Conservation (phyloP, 768 basidiomycete genomes). For the Panaeolus papilionaceus region DNA sequence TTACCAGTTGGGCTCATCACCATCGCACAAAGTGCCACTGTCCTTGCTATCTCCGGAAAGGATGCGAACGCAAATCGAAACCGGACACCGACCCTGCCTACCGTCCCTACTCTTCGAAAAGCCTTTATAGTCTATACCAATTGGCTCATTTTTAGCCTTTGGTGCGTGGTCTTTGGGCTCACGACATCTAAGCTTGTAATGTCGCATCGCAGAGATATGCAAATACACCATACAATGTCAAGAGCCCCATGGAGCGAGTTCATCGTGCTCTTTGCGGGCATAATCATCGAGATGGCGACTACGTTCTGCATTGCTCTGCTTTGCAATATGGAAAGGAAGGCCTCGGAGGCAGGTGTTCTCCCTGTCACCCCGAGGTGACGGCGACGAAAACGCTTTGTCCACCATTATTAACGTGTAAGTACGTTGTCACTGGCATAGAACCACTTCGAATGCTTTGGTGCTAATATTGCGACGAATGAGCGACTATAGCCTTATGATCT, state of each 20-base stretch:
- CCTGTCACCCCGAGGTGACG: neutral
- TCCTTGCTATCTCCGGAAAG: neutral
- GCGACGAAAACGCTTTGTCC: neutral
- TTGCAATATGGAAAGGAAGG: neutral
- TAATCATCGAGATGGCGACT: neutral
- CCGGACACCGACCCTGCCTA: neutral
- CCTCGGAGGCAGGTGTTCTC: neutral
- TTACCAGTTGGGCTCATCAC: neutral
- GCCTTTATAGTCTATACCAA: neutral
- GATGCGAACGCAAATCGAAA: neutral
- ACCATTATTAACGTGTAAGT: no score
- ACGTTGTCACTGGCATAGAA: no score
- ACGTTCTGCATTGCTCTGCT: neutral
- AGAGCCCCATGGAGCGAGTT: neutral
- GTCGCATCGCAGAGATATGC: neutral
- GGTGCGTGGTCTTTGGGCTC: neutral
- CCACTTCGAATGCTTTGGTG: no score
- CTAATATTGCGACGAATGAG: no score
- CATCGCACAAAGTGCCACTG: neutral
- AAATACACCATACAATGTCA: neutral
- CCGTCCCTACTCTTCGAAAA: neutral
- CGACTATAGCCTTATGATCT: no score
- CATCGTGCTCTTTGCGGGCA: neutral
- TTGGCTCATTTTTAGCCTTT: constrained; percentile 2
- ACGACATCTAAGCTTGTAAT: neutral